Conservation (phyloP, 2,329 filamentous ascomycete genomes). For the Fusarium heterosporum region DNA sequence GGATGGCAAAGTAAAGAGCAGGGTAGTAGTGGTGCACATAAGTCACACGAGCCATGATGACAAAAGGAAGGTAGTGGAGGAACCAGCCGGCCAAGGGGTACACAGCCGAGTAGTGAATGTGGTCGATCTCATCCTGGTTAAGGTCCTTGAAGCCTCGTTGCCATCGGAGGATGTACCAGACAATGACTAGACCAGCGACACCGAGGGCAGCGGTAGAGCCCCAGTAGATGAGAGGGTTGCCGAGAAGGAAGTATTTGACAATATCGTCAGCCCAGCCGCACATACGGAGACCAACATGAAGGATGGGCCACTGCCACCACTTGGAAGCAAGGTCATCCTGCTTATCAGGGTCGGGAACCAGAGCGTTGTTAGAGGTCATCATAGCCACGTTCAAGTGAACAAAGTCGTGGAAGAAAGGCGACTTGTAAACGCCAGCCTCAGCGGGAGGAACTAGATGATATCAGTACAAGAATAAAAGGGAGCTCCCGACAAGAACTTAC, state of each 20-base stretch:
- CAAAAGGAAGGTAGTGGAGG: slow-evolving; percentile 94
- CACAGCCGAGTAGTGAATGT: slow-evolving; percentile 91
- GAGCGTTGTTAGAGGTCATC: slow-evolving; percentile 99
- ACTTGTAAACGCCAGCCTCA: slow-evolving; percentile 93
- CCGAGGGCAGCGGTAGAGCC: slow-evolving; percentile 84
- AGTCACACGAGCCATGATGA: slow-evolving; percentile 97
- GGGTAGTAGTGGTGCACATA: slow-evolving; percentile 99
- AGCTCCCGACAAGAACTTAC: slow-evolving; percentile 66
- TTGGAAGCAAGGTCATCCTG: slow-evolving; percentile 96
- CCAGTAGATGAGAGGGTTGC: slow-evolving; percentile 98
- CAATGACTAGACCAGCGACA: slow-evolving; percentile 76
- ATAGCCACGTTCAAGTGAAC: slow-evolving; percentile 98
- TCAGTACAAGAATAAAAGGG: slow-evolving; percentile 18
- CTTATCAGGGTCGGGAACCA: slow-evolving; percentile 98
- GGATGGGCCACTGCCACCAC: slow-evolving; percentile 98
- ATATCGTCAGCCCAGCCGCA: slow-evolving; percentile 97
- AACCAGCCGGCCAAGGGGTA: slow-evolving; percentile 96
- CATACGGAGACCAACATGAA: slow-evolving; percentile 96
- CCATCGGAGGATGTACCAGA: slow-evolving; percentile 93
- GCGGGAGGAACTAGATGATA: slow-evolving; percentile 78
- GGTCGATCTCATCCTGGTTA: slow-evolving; percentile 82
- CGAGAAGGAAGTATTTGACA: slow-evolving; percentile 98
- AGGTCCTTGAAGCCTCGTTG: slow-evolving; percentile 93
- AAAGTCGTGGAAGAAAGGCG: slow-evolving; percentile 97
- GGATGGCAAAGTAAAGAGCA: slow-evolving; percentile 95